Evolutionary conservation across 441 rosid genomes (phyloP).

Genomic region (Euphorbia celastroides): DNA sequence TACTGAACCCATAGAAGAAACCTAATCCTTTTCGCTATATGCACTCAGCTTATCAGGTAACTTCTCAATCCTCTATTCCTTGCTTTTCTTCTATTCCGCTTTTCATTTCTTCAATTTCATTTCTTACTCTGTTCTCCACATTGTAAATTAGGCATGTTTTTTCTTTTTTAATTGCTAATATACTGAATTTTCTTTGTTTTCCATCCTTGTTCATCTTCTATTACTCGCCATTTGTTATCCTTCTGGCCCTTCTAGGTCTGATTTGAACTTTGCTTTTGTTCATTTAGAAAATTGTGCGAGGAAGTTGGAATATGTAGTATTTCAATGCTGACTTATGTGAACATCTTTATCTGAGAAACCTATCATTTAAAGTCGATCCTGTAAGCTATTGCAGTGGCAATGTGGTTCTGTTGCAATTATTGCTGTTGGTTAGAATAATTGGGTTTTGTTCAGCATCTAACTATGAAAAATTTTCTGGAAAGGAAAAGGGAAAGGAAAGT

Average conservation of each 20-base stretch:
- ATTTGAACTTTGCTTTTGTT: background rate
- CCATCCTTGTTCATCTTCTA: background rate
- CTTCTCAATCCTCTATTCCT: background rate
- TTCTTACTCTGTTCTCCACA: background rate
- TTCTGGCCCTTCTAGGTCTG: background rate
- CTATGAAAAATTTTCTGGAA: background rate
- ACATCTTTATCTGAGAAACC: background rate
- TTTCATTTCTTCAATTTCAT: background rate
- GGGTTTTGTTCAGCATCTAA: background rate
- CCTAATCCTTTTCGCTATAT: too few species aligned
- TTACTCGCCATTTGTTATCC: background rate
- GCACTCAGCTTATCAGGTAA: background rate
- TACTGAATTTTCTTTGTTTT: background rate
- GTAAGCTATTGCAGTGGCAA: background rate
- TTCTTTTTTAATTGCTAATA: background rate
- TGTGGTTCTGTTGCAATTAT: background rate
- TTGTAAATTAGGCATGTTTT: background rate
- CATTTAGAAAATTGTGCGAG: background rate
- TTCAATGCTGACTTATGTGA: background rate
- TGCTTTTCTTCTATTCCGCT: background rate
- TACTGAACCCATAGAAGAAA: too few species aligned
- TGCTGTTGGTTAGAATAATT: background rate
- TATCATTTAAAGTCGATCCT: background rate
- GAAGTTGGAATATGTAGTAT: background rate
- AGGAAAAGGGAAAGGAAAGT: background rate